These are phyloP conservation scores for Pyropia haitanensis DNA, from an alignment of 23 red algal genomes.

Conservation along the genomic window DNA sequence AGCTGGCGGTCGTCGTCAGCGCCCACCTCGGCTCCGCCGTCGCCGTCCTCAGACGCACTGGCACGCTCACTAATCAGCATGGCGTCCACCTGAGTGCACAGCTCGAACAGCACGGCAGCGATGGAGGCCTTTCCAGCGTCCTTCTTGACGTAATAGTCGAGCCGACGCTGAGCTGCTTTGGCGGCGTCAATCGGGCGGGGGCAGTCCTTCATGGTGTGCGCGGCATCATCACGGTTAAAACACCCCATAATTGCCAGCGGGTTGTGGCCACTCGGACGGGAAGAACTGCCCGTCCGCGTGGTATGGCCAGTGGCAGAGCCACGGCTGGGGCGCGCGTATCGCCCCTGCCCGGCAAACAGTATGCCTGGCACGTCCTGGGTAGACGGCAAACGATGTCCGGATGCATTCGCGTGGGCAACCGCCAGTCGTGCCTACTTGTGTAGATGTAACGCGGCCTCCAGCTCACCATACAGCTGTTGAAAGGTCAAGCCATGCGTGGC, in stretches of 20 bases:
- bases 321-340: no score
- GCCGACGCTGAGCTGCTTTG: background rate
- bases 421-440: background rate
- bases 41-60: background rate
- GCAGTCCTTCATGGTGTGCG: conserved; percentile 5
- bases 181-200: conserved; percentile 1
- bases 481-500: conserved; percentile 4
- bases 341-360: background rate
- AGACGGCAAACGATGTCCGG: background rate
- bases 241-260: no score
- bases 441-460: background rate
- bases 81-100: no score
- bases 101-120: background rate
- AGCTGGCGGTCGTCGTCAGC: background rate
- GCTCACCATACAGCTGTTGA: conserved; percentile 16
- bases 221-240: background rate
- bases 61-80: background rate
- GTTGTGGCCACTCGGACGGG: background rate
- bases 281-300: background rate
- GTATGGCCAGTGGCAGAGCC: background rate
- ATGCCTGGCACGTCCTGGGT: background rate
- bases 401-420: background rate
- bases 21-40: background rate
- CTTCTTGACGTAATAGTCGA: background rate
- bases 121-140: background rate